Base-by-base conservation (phyloP, 805 yeast species). In the Clavispora phyllophila region DNA sequence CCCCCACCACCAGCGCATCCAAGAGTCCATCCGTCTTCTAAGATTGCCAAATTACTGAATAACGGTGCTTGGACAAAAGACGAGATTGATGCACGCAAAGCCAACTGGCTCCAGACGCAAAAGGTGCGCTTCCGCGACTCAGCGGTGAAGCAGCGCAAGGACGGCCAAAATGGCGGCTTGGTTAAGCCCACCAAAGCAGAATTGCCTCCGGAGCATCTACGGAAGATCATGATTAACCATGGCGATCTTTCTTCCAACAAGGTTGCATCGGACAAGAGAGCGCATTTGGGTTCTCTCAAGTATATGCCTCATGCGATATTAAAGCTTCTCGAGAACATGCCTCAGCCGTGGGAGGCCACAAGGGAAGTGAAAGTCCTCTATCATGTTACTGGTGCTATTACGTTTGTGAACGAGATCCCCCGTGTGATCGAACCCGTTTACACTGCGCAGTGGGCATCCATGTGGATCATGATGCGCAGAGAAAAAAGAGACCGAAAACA, bases 281-380 rank as follows among this genome's bases (percentile, higher is more conserved):
- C 96, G 0, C 89, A 87, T 55, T 65, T 95, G 20, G 96, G 96
- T 1, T 90, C 98, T 1, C 70, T 93, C 44, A 91, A 89, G 63
- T 95, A 84, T 65, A 77, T 95, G 82, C 99, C 99, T 0, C 98
- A 91, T 65, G 96, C 99, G 0, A 77, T 89, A 3, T 63, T 89
- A 51, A 93, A 93, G 61, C 73, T 93, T 31, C 58, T 93, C 31
- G 99, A 93, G 56, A 89, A 88, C 57, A 91, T 93, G 91, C 99
- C 99, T 0, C 96, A 89, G 59, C 99, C 99, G 1, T 93, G 99
- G 99, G 98, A 93, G 60, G 77, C 79, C 40, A 68, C 76, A 1
- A 86, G 86, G 47, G 95, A 86, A 35, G 98, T 93, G 18, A 80
- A 77, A 44, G 98, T 91, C 6, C 63, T 91, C 33, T 93, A 93